Conservation (phyloP, 495 filamentous ascomycete species). For the Podospora bellae-mahoneyi region DNA sequence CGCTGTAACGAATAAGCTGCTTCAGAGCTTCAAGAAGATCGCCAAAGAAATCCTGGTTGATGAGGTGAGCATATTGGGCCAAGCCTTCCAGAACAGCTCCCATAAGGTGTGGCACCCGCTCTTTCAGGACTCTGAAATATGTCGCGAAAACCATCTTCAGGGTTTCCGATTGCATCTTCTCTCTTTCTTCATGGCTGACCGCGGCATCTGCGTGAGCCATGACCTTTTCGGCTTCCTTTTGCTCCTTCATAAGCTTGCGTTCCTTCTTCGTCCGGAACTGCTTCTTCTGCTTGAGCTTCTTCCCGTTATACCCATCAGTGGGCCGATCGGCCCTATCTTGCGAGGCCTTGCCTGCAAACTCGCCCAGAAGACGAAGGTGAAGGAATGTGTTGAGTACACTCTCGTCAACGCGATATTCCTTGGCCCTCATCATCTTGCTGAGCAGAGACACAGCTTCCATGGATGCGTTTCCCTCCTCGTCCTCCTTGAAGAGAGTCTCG, state of each 20-base stretch:
- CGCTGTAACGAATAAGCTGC: constrained; percentile 75
- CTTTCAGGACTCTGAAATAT: constrained; percentile 92
- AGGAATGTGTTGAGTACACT: constrained; percentile 87
- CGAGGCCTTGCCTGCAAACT: constrained; percentile 81
- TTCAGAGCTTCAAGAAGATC: constrained; percentile 91
- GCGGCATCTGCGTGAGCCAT: constrained; percentile 88
- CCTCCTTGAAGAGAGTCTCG: constrained; percentile 76
- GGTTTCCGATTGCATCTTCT: constrained; percentile 88
- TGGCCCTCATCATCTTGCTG: constrained; percentile 89
- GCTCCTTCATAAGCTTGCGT: constrained; percentile 68
- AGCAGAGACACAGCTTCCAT: constrained; percentile 82
- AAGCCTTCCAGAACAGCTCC: constrained; percentile 86
- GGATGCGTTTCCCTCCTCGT: constrained; percentile 82
- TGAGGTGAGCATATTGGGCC: constrained; percentile 84
- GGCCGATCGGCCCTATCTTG: constrained; percentile 63
- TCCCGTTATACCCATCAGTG: constrained; percentile 46
- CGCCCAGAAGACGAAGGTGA: constrained; percentile 79
- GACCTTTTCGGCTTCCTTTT: constrained; percentile 84
- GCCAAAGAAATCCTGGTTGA: constrained; percentile 98
- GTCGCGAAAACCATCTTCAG: constrained; percentile 91
- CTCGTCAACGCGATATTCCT: constrained; percentile 76
- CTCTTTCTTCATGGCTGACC: constrained; percentile 86
- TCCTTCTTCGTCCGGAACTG: constrained; percentile 48
- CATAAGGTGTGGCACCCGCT: constrained; percentile 74
- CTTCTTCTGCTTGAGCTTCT: constrained; percentile 69